Base-by-base conservation (phyloP, 345 rosid genomes). In the Sisymbrium irio region DNA sequence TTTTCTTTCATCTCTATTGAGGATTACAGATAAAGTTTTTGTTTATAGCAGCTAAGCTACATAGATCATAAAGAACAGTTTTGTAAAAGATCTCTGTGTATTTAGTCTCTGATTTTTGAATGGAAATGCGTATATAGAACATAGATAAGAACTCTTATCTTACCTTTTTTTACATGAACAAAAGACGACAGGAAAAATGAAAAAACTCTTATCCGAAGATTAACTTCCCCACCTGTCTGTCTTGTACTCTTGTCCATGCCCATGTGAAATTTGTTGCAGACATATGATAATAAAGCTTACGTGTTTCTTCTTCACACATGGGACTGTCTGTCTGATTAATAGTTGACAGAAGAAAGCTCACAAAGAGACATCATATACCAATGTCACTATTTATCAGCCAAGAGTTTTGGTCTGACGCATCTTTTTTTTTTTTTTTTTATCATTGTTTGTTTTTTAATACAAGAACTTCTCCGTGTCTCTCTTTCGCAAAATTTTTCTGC, bases 261-360 rank as follows among this genome's bases (percentile, higher is more conserved):
- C 71, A 73, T 73, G 71, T 73, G 71, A 73, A 36, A 47, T 63
- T 44, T 33, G 65, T 64, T 73, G 58, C 40, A 65, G 41, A 65
- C 35, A 45, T 55, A 22, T 22, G 77, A 55, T 44, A 65, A n/a
- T n/a, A n/a, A n/a, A 73, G 71, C 56, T 55, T 73, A 73, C 40
- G 77, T 73, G 71, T 73, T n/a, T 15, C 39, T 64, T 62, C 76
- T 46, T 44, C 19, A 64, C 58, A 65, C 77, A 56, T 73, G 71
- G 50, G 71, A 17, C 39, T 73, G 65, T 65, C 58, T 64, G 49
- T 65, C 65, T 64, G 58, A 44, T 55, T 27, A n/a, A 33, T 7
- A 33, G 32, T 44, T 54, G 46, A 30, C 22, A 51, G 46, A 61
- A 27, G 50, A 49, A 28, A 71, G 15, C 41, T 62, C 54, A 53